Evolutionary conservation across 768 basidiomycete species (phyloP), one percentile per base, ranked within the genome.

Genomic region (Panaeolus papilionaceus): DNA sequence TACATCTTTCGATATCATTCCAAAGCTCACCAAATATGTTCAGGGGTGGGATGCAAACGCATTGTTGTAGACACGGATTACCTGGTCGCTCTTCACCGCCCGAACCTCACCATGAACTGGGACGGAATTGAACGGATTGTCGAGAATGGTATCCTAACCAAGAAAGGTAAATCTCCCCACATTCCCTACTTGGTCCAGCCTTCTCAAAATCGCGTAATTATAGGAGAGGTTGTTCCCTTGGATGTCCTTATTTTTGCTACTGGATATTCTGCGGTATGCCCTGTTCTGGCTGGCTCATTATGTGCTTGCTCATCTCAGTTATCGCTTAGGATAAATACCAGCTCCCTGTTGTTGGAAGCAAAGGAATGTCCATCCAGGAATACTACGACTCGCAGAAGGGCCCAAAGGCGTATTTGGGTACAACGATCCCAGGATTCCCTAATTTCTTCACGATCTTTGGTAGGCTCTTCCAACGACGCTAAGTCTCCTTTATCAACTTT

Each of bases 41-140:
- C 54, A 87, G 85, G 78, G 23, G 71, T 82, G 44, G 87, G 87
- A 2, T 88, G 87, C 70, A 87, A 85, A 74, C 83, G 88, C 20
- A 73, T 88, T 18, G 76, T 89, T 6, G 77, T 84, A 65, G 84
- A 89, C 71, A 77, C 83, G 0, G 78, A 78, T 14, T 89, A 84
- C 71, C 79, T 89, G 26, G 66, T 76, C 20, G 69, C 81, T 14
- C 74, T 89, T 40, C 79, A 84, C 65, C 80, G 76, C 8, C 78
- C 82, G 2, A 88, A 90, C 72, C 78, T 88, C 11, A 69, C 75
- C 4, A 72, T 87, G 49, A 75, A 78, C 26, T 83, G 79, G 74
- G 78, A 79, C 14, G 80, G 78, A 1, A 80, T 87, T 18, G 75
- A 76, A 7, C 71, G 73, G 9, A 76, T 86, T 58, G 76, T 75